Evolutionary conservation across 352 stramenopile genomes (phyloP), one percentile per base, ranked within the genome.

Genomic region (Thraustotheca clavata): DNA sequence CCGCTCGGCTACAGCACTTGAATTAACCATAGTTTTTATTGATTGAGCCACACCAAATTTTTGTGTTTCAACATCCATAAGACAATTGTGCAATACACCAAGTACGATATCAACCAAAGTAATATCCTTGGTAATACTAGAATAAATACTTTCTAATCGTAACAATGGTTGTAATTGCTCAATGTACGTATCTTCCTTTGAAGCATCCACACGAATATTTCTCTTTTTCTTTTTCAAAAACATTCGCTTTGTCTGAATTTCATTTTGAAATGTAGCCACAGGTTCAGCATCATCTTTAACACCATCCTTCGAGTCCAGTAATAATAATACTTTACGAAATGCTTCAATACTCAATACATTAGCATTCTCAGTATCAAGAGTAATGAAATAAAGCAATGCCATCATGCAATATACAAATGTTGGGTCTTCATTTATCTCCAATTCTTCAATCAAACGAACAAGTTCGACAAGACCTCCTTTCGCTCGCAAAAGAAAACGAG

Each of bases 321-420:
- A n/a, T n/a, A n/a, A n/a, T n/a, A 55, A 9, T 2, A 65, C 11
- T 16, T 34, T 39, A 18, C 22, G 27, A 18, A 65, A 39, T 26
- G 39, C 57, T 1, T 6, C 3, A 3, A 27, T 48, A 1, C 31
- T 55, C 33, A 65, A n/a, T 11, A 27, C 11, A 34, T 65, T 33
- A 31, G 35, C 46, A n/a, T 65, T 65, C 35, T 65, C 57, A 27
- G n/a, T 20, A 34, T 65, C 57, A 18, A 65, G 40, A 29, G 57
- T 65, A 26, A 65, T 46, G 33, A 65, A 65, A 22, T 65, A 65
- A 16, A 65, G 39, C 2, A 65, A 33, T 29, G 36, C 47, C 57
- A 65, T 65, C 57, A 65, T 65, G 57, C 57, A 55, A 33, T 65
- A 65, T 31, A 55, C 32, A 20, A 54, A 46, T 33, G 46, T 33